Base-by-base conservation (phyloP, 208 protist genomes). In the Leishmania turanica region DNA sequence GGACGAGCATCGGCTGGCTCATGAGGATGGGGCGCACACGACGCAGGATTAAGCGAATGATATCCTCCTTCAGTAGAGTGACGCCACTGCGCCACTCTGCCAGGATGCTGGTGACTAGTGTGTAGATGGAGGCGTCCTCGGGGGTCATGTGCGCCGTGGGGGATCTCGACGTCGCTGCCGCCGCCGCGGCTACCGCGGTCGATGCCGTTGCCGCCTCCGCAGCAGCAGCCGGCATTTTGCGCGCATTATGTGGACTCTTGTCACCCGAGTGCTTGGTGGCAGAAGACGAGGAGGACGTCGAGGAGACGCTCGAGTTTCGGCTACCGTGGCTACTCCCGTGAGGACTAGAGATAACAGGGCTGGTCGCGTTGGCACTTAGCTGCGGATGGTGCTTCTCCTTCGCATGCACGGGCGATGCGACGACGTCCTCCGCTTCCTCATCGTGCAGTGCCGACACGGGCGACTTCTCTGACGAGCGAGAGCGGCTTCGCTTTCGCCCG, bases 1-100 rank as follows among this genome's bases (percentile, higher is more conserved):
- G 72, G 9, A 97, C 78, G 27, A 97, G 77, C 87, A 96, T 98
- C 27, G 95, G 94, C 84, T 98, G 92, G 24, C 85, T 81, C 87
- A 93, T 90, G 56, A 95, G 65, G 34, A 93, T 79, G 8, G 86
- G 87, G 7, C 91, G 88, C 53, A 89, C 91, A 49, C 80, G 88
- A 31, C 80, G 90, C 45, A 93, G 87, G 34, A 93, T 80, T 15
- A 77, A 82, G 75, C 87, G 84, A 64, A 95, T 91, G 31, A 91
- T 75, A 8, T 85, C 82, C 79, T 93, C 87, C 54, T 85, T 91
- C 53, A 95, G 80, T 45, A 91, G 77, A 70, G 84, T 78, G 53
- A 87, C 77, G 4, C 81, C 91, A 58, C 76, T 74, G 21, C 77
- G 75, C 88, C 88, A 92, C 68, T 92, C 82, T 13, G 72, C 45